phyloP scores from a whole-genome alignment of 306 rosid species.

The Morella rubra region DNA sequence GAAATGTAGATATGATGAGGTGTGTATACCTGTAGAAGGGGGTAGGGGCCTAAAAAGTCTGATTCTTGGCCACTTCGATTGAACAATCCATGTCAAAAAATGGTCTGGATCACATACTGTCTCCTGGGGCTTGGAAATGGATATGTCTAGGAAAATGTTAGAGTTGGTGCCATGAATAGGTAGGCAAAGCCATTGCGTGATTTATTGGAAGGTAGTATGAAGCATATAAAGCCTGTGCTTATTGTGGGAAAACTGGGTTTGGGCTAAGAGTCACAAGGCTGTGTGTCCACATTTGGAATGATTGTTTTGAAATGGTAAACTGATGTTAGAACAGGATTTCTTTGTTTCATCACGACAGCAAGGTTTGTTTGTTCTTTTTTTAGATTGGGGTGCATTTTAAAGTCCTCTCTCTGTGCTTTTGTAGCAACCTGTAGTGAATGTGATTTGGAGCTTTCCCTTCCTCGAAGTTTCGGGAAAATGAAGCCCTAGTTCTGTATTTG shows the following conservation, averaged over 20 bases:
- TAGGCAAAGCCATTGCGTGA: neutral
- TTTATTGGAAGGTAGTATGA: neutral
- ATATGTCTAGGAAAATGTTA: neutral
- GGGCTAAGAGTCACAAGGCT: neutral
- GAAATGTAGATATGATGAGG: neutral
- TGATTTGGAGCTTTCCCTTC: neutral
- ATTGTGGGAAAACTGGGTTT: neutral
- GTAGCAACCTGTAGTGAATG: neutral
- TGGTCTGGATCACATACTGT: neutral
- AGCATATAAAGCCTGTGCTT: neutral
- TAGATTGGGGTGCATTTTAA: neutral
- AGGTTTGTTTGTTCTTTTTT: neutral
- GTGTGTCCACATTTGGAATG: neutral
- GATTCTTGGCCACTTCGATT: neutral
- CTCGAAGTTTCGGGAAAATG: neutral
- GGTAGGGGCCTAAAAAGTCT: neutral
- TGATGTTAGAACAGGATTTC: neutral
- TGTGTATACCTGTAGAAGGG: neutral
- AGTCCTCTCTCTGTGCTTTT: neutral
- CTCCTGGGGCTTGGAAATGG: neutral
- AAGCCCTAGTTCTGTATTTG: neutral
- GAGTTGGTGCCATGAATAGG: neutral
- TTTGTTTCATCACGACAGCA: neutral
- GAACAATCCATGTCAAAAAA: neutral
- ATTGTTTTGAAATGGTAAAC: neutral